Percentiles rank a stretch among this genome's conserved stretches.
Evolutionary conservation across 2,329 filamentous ascomycete species (phyloP).

Genomic region (Nannizziopsis barbatae): DNA sequence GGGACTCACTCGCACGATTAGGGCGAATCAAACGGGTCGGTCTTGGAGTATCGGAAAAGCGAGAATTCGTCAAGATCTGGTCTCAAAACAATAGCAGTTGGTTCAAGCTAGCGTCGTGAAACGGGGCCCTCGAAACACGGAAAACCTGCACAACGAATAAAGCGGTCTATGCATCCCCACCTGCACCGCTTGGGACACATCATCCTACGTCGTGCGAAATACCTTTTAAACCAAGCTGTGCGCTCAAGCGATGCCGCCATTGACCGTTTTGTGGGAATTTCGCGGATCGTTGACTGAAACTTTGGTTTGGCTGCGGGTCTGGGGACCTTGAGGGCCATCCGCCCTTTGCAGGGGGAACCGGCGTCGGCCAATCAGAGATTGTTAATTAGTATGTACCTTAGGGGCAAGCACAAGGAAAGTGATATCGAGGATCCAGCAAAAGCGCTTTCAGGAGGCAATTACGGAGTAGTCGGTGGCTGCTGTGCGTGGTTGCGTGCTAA

Average conservation of each 20-base stretch:
- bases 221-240: no score
- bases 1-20: constrained; percentile 74
- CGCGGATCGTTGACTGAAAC: no score
- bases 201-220: no score
- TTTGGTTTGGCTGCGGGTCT: not conserved
- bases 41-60: constrained; percentile 71
- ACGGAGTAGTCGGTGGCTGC: no score
- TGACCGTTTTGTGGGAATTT: no score
- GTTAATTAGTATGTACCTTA: constrained; percentile 6
- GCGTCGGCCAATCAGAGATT: not conserved
- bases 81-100: constrained; percentile 5
- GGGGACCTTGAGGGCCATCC: constrained; percentile 3
- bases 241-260: no score
- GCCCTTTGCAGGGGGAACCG: not conserved
- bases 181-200: no score
- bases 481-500: not conserved
- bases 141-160: not conserved
- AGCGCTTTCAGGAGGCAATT: not conserved
- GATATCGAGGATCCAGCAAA: not conserved
- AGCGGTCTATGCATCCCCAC: not conserved
- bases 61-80: constrained; percentile 67
- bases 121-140: not conserved
- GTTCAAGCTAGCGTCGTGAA: not conserved
- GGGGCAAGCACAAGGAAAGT: not conserved
- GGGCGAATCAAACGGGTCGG: constrained; percentile 83